phyloP scores from a whole-genome alignment of 164 flowering plant genomes.

The Chloranthus sessilifolius region DNA sequence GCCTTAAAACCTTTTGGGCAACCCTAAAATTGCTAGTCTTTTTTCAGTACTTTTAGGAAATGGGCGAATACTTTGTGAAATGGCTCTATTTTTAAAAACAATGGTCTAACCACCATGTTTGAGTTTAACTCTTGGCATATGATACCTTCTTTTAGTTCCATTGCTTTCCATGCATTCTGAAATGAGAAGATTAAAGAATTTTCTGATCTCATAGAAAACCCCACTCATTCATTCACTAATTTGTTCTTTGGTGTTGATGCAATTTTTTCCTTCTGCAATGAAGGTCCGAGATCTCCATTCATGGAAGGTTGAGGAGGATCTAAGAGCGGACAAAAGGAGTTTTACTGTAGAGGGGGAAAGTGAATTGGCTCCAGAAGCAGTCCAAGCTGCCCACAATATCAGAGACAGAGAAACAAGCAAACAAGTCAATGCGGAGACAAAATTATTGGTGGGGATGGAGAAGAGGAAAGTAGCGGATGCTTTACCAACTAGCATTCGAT shows the following conservation, averaged over 20 bases:
- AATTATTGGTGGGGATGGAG: conserved; percentile 27
- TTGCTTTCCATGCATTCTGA: not conserved
- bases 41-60: too few species aligned
- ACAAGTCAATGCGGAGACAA: conserved; percentile 31
- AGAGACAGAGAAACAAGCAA: conserved; percentile 41
- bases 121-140: too few species aligned
- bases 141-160: too few species aligned
- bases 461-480: conserved; percentile 18
- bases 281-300: conserved; percentile 56
- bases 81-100: too few species aligned
- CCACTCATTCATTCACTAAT: too few species aligned
- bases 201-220: too few species aligned
- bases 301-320: conserved; percentile 56
- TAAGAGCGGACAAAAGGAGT: conserved; percentile 45
- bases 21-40: too few species aligned
- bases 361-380: conserved; percentile 35
- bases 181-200: too few species aligned
- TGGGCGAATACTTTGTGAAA: too few species aligned
- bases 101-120: too few species aligned
- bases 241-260: not conserved
- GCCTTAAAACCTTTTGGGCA: too few species aligned
- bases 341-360: conserved; percentile 40
- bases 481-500: conserved; percentile 13
- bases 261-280: not conserved
- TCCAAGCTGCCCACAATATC: conserved; percentile 50